Evolutionary conservation across 345 rosid species (phyloP).

Genomic region (Salix koriyanagi): DNA sequence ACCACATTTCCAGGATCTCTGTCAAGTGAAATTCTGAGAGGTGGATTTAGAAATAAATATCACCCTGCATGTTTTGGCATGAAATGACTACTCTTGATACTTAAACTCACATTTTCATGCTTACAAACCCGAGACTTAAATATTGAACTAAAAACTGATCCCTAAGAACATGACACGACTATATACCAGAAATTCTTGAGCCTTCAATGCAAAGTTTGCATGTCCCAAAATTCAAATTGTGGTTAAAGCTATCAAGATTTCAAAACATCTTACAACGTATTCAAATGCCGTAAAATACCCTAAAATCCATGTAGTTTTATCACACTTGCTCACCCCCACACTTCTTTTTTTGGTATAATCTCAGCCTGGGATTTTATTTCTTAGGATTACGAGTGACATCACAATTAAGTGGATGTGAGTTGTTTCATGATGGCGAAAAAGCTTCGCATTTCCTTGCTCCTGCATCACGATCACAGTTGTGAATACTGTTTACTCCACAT

Average conservation of each 20-base stretch:
- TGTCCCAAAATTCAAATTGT: background rate
- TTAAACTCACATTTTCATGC: background rate
- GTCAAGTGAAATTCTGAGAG: background rate
- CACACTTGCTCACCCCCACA: background rate
- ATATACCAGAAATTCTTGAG: background rate
- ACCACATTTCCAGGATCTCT: background rate
- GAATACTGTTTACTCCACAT: too few relatives aligned
- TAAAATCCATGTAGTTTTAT: background rate
- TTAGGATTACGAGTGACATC: background rate
- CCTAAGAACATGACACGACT: background rate
- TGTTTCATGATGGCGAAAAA: too few relatives aligned
- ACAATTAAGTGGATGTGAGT: background rate
- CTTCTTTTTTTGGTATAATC: background rate
- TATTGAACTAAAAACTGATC: background rate
- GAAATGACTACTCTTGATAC: background rate
- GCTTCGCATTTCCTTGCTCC: too few relatives aligned
- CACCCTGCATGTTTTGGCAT: background rate
- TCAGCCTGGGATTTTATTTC: background rate
- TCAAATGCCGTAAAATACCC: background rate
- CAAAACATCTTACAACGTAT: background rate
- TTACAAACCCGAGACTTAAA: background rate
- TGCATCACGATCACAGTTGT: too few relatives aligned
- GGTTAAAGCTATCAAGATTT: background rate
- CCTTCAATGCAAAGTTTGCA: background rate
- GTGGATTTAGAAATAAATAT: background rate